Evolutionary conservation across 225 moss, liverwort and hornwort species (phyloP), one percentile per base, ranked within the genome.

Genomic region (Rhytidiadelphus loreus): DNA sequence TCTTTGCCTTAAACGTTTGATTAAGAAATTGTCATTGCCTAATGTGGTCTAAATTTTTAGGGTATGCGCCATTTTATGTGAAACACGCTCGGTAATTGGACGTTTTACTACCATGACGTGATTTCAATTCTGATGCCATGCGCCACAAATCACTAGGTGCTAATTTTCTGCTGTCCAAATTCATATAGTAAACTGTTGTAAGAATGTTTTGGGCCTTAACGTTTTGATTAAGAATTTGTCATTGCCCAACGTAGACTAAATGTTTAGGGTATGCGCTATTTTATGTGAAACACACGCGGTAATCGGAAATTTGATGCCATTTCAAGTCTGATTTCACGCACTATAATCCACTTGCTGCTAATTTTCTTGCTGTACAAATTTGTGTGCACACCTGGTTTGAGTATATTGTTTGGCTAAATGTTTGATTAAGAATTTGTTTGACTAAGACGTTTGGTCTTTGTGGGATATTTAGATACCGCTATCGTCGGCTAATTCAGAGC

Each of bases 401-500:
- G 53, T 62, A 30, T 71, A 37, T 83, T 53, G 44, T 88, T 6
- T 63, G 48, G 37, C 39, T 55, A n/a, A 12, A 46, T 52, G 24
- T 37, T 70, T 81, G 39, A 32, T 48, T 77, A 17, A 60, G 87
- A n/a, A 29, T 25, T 48, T 63, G 15, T 48, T 48, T 46, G 32
- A 33, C 22, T 13, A 15, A 43, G 44, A 23, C 3, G 41, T 80
- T 44, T 80, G 75, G n/a, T 70, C 16, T 50, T 50, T 90, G 77
- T 85, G 91, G 80, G 70, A 33, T 61, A 15, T 90, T 74, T 93
- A 99, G 99, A 99, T 99, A 84, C 99, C 97, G 30, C 77, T 99
- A 77, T 96, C 99, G 41, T 99, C 99, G 56, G 96, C 99, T 66
- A 96, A 99, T 91, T 89, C 93, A 85, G 96, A 96, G 90, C 94